These are phyloP conservation scores for Phlebiopsis flavidoalba DNA, from an alignment of 768 basidiomycete species.

Conservation along the genomic window DNA sequence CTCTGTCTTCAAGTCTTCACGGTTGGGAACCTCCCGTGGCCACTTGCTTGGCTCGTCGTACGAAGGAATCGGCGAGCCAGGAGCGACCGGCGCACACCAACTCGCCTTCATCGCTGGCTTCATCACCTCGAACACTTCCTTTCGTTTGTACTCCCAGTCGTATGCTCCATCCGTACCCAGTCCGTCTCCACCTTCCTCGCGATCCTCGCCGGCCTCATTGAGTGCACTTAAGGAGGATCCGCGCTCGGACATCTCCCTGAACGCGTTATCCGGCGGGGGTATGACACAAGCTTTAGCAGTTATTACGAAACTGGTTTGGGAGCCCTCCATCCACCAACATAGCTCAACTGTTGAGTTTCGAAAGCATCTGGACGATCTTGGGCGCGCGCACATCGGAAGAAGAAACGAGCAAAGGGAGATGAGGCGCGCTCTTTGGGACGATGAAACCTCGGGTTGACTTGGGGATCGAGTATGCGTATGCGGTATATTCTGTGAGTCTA, in stretches of 20 bases:
- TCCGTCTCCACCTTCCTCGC: background rate
- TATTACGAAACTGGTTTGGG: slow-evolving; percentile 71
- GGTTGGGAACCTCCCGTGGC: slow-evolving; percentile 51
- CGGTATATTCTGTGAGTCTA: slow-evolving; percentile 42
- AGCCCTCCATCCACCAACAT: slow-evolving; percentile 69
- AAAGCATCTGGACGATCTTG: slow-evolving; percentile 55
- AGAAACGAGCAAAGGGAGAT: slow-evolving; percentile 56
- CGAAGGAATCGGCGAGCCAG: slow-evolving; percentile 49
- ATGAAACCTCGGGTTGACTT: slow-evolving; percentile 59
- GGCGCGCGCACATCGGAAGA: slow-evolving; percentile 72
- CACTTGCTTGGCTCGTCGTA: slow-evolving; percentile 57
- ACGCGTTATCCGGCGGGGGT: slow-evolving; percentile 38
- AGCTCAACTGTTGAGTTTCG: slow-evolving; percentile 50
- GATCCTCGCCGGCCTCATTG: slow-evolving; percentile 8
- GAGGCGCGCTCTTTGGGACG: slow-evolving; percentile 33
- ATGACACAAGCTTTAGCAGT: slow-evolving; percentile 51
- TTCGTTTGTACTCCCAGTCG: slow-evolving; percentile 65
- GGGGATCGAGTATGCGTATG: slow-evolving; percentile 63
- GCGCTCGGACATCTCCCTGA: slow-evolving; percentile 30
- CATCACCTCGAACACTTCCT: slow-evolving; percentile 55
- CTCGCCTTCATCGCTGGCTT: slow-evolving; percentile 59
- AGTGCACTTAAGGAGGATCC: slow-evolving; percentile 14
- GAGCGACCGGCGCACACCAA: slow-evolving; percentile 60
- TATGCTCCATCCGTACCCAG: slow-evolving; percentile 23
- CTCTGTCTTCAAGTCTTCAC: slow-evolving; percentile 32